A percentile compares a stretch with the other conserved stretches of the same genome.
Evolutionary conservation across 768 basidiomycete genomes (phyloP).

Genomic region (Suillus subaureus): DNA sequence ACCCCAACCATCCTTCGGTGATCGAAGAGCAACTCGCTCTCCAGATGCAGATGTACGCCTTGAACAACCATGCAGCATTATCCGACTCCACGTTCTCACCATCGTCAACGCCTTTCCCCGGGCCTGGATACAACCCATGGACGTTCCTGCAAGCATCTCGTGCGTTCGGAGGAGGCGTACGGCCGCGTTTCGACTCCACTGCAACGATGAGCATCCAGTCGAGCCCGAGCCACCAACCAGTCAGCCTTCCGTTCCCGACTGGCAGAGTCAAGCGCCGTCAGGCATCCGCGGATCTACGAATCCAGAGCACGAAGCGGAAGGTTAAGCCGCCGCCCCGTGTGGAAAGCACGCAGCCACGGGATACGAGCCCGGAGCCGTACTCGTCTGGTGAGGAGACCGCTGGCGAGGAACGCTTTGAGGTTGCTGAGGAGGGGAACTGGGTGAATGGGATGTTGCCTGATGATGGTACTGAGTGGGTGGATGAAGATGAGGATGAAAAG

Average conservation of each 20-base stretch:
- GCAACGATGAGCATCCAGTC: slow-evolving; percentile 56
- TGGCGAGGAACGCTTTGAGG: slow-evolving; percentile 55
- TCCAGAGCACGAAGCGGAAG: slow-evolving; percentile 28
- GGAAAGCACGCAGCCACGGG: slow-evolving; percentile 80
- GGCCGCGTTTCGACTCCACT: slow-evolving; percentile 38
- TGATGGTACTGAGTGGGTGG: slow-evolving; percentile 70
- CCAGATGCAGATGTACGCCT: slow-evolving; percentile 80
- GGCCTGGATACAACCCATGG: slow-evolving; percentile 68
- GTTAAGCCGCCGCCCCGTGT: slow-evolving; percentile 75
- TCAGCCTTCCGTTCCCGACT: slow-evolving; percentile 50
- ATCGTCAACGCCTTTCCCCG: slow-evolving; percentile 72
- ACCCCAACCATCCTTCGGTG: slow-evolving; percentile 45
- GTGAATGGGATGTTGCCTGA: slow-evolving; percentile 35
- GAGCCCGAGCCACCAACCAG: slow-evolving; percentile 35
- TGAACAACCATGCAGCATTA: slow-evolving; percentile 63
- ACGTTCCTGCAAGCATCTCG: slow-evolving; percentile 63
- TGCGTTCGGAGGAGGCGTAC: slow-evolving; percentile 41
- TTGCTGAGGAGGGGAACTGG: slow-evolving; percentile 42
- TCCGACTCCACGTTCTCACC: slow-evolving; percentile 80
- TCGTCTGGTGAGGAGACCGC: slow-evolving; percentile 81
- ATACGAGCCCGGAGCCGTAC: slow-evolving; percentile 78
- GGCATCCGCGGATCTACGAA: slow-evolving; percentile 37
- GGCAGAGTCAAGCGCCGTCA: slow-evolving; percentile 51
- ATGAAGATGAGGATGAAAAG: slow-evolving; percentile 69
- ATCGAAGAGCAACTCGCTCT: slow-evolving; percentile 72